Percentiles rank a stretch among this genome's conserved stretches.
phyloP scores from a whole-genome alignment of 371 early-diverging fungal genomes.

The Apophysomyces variabilis region DNA sequence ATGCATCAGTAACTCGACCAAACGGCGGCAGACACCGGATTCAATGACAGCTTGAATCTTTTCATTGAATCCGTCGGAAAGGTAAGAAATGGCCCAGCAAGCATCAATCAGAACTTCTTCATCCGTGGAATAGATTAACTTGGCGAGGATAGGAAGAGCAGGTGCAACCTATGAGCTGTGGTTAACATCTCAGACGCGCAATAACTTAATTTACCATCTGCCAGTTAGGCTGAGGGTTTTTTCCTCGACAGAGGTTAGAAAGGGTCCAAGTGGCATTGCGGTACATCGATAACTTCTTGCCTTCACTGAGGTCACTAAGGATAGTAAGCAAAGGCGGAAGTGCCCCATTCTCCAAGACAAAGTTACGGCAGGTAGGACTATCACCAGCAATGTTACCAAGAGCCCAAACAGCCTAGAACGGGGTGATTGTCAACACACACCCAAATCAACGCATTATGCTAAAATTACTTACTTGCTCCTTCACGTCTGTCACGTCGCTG shows the following conservation, averaged over 20 bases:
- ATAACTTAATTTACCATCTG: slow-evolving; percentile 54
- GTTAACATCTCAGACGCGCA: neutral
- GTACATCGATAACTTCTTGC: slow-evolving; percentile 91
- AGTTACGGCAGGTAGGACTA: slow-evolving; percentile 93
- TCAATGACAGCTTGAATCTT: slow-evolving; percentile 97
- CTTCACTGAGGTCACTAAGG: slow-evolving; percentile 86
- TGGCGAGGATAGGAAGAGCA: slow-evolving; percentile 88
- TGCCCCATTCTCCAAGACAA: slow-evolving; percentile 87
- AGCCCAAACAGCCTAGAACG: slow-evolving; percentile 95
- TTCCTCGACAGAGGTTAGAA: slow-evolving; percentile 99
- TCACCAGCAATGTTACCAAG: slow-evolving; percentile 99
- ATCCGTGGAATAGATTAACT: slow-evolving; percentile 88
- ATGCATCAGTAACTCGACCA: slow-evolving; percentile 93
- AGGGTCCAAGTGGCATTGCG: slow-evolving; percentile 99
- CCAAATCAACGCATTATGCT: neutral
- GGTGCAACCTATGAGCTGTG: slow-evolving; percentile 65
- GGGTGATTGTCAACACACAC: neutral
- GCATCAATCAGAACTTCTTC: slow-evolving; percentile 98
- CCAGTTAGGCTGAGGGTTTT: slow-evolving; percentile 97
- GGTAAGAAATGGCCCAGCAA: slow-evolving; percentile 99
- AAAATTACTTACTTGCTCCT: slow-evolving; percentile 84
- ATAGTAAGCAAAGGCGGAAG: slow-evolving; percentile 83
- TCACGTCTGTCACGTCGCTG: slow-evolving; percentile 88
- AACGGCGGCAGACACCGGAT: slow-evolving; percentile 91
- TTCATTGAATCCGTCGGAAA: slow-evolving; percentile 95